Conservation (phyloP, 306 rosid genomes). For the Citrullus amarus region DNA sequence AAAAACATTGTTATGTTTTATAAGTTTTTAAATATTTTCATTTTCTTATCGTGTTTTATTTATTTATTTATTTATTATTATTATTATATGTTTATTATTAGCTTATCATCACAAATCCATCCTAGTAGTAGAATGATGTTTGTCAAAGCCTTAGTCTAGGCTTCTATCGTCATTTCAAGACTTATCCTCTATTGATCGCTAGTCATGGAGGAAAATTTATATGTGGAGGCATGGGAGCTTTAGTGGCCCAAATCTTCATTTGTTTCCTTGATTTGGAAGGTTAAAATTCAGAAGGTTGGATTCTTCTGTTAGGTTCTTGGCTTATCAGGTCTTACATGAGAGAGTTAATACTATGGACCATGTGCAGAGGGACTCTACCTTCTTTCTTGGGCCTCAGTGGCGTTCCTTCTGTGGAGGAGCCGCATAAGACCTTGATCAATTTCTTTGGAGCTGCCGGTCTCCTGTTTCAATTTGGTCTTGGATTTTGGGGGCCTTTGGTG, state of each 20-base stretch:
- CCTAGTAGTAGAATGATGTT: not conserved
- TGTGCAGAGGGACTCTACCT: not conserved
- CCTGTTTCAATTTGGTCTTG: not conserved
- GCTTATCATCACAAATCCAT: not conserved
- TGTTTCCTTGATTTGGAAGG: too few species aligned
- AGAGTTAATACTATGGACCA: not conserved
- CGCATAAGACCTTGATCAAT: not conserved
- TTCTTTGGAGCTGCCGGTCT: not conserved
- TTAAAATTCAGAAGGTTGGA: too few species aligned
- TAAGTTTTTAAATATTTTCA: not conserved
- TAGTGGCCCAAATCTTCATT: not conserved
- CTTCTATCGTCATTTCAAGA: not conserved
- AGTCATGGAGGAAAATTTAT: not conserved
- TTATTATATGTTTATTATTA: not conserved
- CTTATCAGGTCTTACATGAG: not conserved
- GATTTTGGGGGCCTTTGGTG: not conserved
- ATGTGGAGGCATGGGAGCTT: not conserved
- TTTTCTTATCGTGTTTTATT: not conserved
- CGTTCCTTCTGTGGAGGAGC: not conserved
- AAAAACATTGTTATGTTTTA: constrained; percentile 3
- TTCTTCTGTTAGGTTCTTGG: not conserved
- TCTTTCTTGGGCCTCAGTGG: not conserved
- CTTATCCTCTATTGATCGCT: not conserved
- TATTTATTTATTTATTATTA: too few species aligned
- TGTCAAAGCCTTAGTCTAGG: not conserved